phyloP scores from a whole-genome alignment of 768 basidiomycete genomes.

The Suillus subaureus region DNA sequence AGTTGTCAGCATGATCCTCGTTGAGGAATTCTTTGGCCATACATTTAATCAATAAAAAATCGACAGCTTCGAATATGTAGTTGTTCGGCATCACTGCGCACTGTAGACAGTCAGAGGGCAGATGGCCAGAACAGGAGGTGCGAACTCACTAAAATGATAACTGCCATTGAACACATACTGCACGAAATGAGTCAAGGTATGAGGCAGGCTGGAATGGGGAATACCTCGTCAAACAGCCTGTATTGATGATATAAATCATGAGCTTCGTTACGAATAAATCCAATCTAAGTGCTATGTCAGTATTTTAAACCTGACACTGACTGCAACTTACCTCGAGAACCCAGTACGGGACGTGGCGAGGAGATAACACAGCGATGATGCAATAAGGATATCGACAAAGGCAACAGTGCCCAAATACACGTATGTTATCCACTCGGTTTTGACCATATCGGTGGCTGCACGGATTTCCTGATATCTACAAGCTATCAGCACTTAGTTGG shows the following conservation, averaged over 20 bases:
- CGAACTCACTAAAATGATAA: not conserved
- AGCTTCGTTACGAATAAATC: conserved; percentile 3
- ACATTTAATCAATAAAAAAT: not conserved
- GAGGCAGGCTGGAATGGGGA: not conserved
- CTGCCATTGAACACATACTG: not conserved
- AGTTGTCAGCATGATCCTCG: not conserved
- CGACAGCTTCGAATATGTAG: no score
- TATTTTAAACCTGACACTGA: not conserved
- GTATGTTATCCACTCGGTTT: not conserved
- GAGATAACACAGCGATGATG: not conserved
- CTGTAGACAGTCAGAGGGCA: not conserved
- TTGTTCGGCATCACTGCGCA: conserved; percentile 3
- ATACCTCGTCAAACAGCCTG: conserved; percentile 5
- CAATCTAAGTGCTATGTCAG: not conserved
- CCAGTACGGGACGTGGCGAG: conserved; percentile 2
- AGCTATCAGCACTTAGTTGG: no score
- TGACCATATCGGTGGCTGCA: no score
- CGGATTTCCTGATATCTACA: no score
- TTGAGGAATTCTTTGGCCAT: not conserved
- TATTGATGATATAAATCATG: not conserved
- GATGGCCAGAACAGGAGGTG: not conserved
- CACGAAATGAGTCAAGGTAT: not conserved
- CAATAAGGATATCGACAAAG: not conserved
- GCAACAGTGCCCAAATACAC: not conserved
- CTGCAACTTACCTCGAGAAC: not conserved